Conservation (phyloP, 805 yeast genomes). For the Metschnikowia borealis region DNA sequence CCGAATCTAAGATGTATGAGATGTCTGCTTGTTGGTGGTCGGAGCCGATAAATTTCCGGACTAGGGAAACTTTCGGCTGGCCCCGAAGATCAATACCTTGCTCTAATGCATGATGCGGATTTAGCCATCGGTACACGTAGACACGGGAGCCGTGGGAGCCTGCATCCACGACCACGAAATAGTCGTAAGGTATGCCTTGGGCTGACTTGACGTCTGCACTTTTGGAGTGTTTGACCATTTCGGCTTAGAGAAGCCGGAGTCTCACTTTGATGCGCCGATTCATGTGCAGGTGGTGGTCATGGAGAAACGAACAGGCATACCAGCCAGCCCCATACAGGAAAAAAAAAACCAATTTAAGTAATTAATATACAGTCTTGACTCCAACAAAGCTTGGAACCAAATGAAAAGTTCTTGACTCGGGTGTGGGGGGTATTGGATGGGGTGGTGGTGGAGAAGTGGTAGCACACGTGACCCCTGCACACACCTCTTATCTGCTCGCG, state of each 20-base stretch:
- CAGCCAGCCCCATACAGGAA: not conserved
- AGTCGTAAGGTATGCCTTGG: conserved; percentile 52
- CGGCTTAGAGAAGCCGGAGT: not conserved
- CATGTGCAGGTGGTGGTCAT: too few species aligned
- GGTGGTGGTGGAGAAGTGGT: too few species aligned
- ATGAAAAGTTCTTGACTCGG: too few species aligned
- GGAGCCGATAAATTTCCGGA: conserved; percentile 4
- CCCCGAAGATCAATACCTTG: conserved; percentile 17
- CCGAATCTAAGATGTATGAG: too few species aligned
- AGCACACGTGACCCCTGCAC: not conserved
- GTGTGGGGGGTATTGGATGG: too few species aligned
- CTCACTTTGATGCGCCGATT: not conserved
- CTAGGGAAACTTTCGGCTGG: conserved; percentile 5
- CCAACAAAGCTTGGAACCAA: too few species aligned
- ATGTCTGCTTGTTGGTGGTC: too few species aligned
- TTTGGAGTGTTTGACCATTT: not conserved
- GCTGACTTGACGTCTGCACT: conserved; percentile 19
- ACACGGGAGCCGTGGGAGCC: conserved; percentile 67
- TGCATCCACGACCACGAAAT: conserved; percentile 58
- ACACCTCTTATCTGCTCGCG: not conserved
- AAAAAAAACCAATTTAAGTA: too few species aligned
- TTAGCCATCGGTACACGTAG: conserved; percentile 53
- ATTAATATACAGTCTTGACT: too few species aligned
- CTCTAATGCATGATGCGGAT: conserved; percentile 30
- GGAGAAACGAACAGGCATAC: too few species aligned